phyloP scores from a whole-genome alignment of 805 yeast species.

The Nadsonia fulvescens region DNA sequence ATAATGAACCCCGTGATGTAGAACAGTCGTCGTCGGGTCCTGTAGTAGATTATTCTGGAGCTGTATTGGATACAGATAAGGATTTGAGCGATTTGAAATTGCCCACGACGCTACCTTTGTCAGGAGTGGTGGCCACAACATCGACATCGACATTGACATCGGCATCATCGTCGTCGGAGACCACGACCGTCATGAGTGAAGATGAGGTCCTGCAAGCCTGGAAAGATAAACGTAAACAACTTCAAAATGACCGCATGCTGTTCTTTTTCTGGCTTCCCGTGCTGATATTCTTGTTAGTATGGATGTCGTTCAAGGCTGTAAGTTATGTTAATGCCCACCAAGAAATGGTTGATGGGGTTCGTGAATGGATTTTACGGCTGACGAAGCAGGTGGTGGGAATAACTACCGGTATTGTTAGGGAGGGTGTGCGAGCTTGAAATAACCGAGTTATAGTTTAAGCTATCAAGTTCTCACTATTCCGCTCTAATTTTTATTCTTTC shows the following conservation, averaged over 20 bases:
- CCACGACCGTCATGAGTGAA: conserved; percentile 8
- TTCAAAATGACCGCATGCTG: conserved; percentile 62
- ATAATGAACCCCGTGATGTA: conserved; percentile 1
- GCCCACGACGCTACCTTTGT: no score
- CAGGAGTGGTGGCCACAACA: conserved; percentile 4
- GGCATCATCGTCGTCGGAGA: conserved; percentile 1
- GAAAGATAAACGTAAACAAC: conserved; percentile 23
- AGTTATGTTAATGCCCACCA: no score
- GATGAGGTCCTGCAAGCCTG: conserved; percentile 18
- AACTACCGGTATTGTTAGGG: no score
- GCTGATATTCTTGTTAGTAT: conserved; percentile 20
- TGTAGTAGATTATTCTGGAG: conserved; percentile 4
- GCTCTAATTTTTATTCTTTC: no score
- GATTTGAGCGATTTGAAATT: no score
- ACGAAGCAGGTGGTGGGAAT: no score
- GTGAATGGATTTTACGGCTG: no score
- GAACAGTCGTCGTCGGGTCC: conserved; percentile 3
- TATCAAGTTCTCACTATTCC: no score
- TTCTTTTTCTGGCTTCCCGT: conserved; percentile 86
- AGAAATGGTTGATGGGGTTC: no score
- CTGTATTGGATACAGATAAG: no score
- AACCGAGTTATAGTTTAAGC: no score
- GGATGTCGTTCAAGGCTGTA: conserved; percentile 26
- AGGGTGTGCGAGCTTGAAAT: no score
- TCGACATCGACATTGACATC: conserved; percentile 1